These are phyloP conservation scores for Hemerocallis citrina DNA, from an alignment of 106 monocot genomes.

Conservation along the genomic window DNA sequence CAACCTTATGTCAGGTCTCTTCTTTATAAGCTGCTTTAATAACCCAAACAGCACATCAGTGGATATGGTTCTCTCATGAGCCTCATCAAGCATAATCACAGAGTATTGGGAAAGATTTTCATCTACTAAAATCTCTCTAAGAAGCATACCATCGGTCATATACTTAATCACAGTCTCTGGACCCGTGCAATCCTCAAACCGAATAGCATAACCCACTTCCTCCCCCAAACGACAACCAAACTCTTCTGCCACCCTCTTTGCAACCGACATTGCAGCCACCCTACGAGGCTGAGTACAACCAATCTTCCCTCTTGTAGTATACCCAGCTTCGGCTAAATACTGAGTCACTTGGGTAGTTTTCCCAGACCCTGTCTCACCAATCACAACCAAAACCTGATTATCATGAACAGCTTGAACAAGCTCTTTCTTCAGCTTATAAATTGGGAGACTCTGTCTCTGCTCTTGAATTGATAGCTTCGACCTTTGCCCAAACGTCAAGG, in stretches of 20 bases:
- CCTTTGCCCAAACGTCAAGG: constrained; percentile 86
- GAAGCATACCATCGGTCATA: constrained; percentile 98
- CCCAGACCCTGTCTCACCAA: constrained; percentile 95
- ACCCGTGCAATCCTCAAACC: constrained; percentile 95
- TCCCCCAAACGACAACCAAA: constrained; percentile 91
- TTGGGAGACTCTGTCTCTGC: constrained; percentile 90
- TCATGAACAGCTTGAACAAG: constrained; percentile 90
- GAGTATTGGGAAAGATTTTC: constrained; percentile 90
- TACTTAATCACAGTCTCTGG: constrained; percentile 96
- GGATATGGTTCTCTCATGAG: constrained; percentile 92
- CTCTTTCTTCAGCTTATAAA: constrained; percentile 91
- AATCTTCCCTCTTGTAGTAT: constrained; percentile 85
- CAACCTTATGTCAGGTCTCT: constrained; percentile 66
- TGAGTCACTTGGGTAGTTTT: constrained; percentile 97
- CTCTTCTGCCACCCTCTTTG: constrained; percentile 97
- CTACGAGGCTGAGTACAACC: constrained; percentile 96
- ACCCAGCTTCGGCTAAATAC: constrained; percentile 88
- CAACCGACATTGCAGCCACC: constrained; percentile 95
- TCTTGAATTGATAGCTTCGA: constrained; percentile 93
- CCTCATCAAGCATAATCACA: constrained; percentile 93
- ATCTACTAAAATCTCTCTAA: constrained; percentile 83
- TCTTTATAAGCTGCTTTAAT: constrained; percentile 71
- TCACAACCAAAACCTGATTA: constrained; percentile 86
- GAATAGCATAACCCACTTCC: constrained; percentile 94
- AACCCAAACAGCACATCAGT: constrained; percentile 94